Evolutionary conservation across 352 stramenopile species (phyloP), one percentile per base, ranked within the genome.

Genomic region (Phytophthora pini): DNA sequence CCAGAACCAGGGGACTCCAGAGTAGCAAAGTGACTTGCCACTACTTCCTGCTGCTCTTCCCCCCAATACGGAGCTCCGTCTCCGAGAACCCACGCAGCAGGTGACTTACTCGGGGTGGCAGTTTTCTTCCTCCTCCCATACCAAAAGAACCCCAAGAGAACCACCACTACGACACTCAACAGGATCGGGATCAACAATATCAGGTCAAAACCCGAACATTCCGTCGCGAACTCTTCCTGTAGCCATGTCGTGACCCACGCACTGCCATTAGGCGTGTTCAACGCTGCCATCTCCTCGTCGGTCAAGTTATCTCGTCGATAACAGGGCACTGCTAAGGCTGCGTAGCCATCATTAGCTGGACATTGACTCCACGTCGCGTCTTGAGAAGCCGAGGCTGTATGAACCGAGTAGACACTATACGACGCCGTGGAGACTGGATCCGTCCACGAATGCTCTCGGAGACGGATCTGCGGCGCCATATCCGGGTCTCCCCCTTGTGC

Each of bases 361-460:
- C 60, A 74, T 17, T 56, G 13, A 11, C 60, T 54, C 53, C 48
- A 74, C 1, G 53, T 55, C 4, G 57, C 39, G 4, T 70, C 66
- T 5, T 40, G 4, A 4, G n/a, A 49, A 2, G 44, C 47, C 12
- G 43, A 13, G 0, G 47, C 41, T 12, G 65, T 73, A n/a, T 76
- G 64, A 15, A 76, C 41, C 11, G 56, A 58, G 20, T 67, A 73
- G 4, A 76, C 43, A 31, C 41, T 56, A 34, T 59, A 76, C 10
- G 53, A 51, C 3, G 43, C 22, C 3, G 56, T 72, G 6, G 43
- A 61, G 27, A 61, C 49, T 2, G 65, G 60, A 10, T 76, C 68
- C 0, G 34, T 70, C 64, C 68, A 76, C 4, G 43, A 51, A 34
- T 76, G 63, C 10, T 72, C 49, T 41, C 58, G 11, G 11, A 76